phyloP scores from a whole-genome alignment of 2,329 filamentous ascomycete species.

The Bipolaris oryzae region DNA sequence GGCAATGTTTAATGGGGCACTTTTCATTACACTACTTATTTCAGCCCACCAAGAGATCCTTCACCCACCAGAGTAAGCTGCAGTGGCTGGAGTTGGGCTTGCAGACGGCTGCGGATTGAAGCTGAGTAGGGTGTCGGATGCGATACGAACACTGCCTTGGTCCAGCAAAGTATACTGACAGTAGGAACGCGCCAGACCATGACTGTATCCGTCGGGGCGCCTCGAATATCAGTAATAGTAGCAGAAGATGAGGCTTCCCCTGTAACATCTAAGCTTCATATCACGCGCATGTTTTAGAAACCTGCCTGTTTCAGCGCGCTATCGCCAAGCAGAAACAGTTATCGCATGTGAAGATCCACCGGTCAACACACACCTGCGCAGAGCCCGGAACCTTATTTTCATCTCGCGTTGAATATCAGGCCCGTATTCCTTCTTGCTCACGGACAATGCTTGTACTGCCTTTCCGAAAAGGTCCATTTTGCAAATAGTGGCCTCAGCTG shows the following conservation, averaged over 20 bases:
- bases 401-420: not conserved
- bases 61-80: not conserved
- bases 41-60: not conserved
- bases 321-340: conserved; percentile 28
- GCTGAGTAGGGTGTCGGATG: not conserved
- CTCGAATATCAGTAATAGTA: not conserved
- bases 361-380: not conserved
- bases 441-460: not conserved
- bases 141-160: not conserved
- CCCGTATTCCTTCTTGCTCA: not conserved
- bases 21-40: too few relatives aligned
- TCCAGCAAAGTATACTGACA: not conserved
- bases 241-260: conserved; percentile 24
- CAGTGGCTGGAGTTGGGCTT: not conserved
- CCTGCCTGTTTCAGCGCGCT: conserved; percentile 32
- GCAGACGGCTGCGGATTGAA: not conserved
- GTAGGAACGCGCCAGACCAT: not conserved
- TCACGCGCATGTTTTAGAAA: conserved; percentile 16
- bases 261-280: conserved; percentile 32
- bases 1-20: too few relatives aligned
- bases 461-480: not conserved
- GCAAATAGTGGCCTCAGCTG: conserved; percentile 10
- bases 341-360: conserved; percentile 1
- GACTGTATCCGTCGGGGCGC: not conserved
- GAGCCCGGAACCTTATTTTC: not conserved